Evolutionary conservation across 768 basidiomycete genomes (phyloP).

Genomic region (Arthromyces matolae): DNA sequence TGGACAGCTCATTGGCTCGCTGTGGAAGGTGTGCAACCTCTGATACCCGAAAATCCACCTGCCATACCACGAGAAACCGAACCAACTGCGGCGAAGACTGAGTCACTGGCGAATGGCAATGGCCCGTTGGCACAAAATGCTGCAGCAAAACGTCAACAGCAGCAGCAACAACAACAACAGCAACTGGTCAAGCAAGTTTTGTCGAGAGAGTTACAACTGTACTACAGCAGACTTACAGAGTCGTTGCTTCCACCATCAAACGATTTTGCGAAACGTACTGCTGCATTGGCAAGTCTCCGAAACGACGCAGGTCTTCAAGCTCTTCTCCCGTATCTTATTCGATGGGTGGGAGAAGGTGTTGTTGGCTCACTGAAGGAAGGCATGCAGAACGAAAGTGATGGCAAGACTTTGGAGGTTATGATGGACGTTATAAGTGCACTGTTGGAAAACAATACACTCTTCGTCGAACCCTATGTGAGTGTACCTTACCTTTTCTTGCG

Average conservation of each 20-base stretch:
- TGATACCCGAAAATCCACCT: conserved; percentile 21
- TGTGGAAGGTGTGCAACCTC: conserved; percentile 87
- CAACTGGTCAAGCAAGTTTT: conserved; percentile 89
- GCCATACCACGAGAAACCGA: conserved; percentile 23
- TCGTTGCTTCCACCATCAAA: conserved; percentile 70
- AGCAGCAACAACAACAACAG: conserved; percentile 56
- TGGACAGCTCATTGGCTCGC: conserved; percentile 98
- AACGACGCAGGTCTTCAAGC: conserved; percentile 90
- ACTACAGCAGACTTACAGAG: conserved; percentile 87
- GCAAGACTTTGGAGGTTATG: conserved; percentile 72
- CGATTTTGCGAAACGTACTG: conserved; percentile 73
- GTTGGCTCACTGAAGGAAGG: conserved; percentile 58
- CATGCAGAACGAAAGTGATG: conserved; percentile 58
- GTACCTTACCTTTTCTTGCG: no score
- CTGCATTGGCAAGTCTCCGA: conserved; percentile 86
- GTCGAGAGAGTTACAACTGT: conserved; percentile 90
- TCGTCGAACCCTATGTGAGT: conserved; percentile 95
- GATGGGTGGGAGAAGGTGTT: conserved; percentile 92
- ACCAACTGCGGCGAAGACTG: conserved; percentile 28
- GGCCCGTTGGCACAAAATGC: conserved; percentile 14
- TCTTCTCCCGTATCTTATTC: conserved; percentile 87
- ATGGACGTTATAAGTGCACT: conserved; percentile 84
- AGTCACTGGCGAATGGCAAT: conserved; percentile 22
- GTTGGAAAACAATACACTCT: conserved; percentile 81
- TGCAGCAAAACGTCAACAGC: conserved; percentile 34